Conservation (phyloP, 805 yeast species). For the Starmerella bombicola region DNA sequence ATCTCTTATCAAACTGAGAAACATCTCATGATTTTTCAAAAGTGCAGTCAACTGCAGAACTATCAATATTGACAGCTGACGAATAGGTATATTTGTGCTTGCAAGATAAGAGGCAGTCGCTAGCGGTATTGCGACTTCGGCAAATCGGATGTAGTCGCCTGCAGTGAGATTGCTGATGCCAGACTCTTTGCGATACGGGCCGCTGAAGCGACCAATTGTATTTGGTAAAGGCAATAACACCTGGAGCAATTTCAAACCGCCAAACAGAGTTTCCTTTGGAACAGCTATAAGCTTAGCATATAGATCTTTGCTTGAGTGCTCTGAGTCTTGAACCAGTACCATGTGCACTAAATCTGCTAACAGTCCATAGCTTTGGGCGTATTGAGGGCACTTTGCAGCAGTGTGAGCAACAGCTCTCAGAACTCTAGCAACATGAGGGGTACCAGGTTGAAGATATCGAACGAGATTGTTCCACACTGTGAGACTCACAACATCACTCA, state of each 20-base stretch:
- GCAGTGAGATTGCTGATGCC: not conserved
- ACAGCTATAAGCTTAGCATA: constrained; percentile 14
- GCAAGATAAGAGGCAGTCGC: constrained; percentile 16
- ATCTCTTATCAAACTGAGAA: constrained; percentile 2
- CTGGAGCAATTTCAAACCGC: constrained; percentile 16
- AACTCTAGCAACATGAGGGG: constrained; percentile 14
- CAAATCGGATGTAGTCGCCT: constrained; percentile 4
- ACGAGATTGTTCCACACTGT: constrained; percentile 11
- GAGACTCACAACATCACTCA: constrained; percentile 8
- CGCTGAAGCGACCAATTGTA: constrained; percentile 8
- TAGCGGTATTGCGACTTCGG: constrained; percentile 6
- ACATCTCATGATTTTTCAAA: not conserved
- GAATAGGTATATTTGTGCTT: constrained; percentile 11
- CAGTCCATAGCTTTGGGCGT: constrained; percentile 4
- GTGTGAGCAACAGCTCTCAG: constrained; percentile 14
- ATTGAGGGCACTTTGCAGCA: constrained; percentile 10
- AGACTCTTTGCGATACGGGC: constrained; percentile 15
- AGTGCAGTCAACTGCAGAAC: constrained; percentile 21
- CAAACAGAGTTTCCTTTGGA: constrained; percentile 14
- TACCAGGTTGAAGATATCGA: constrained; percentile 9
- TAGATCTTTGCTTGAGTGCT: constrained; percentile 3
- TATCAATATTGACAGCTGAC: constrained; percentile 16
- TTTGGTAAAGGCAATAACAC: constrained; percentile 15
- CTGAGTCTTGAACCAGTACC: constrained; percentile 11
- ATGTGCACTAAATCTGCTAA: constrained; percentile 12